Evolutionary conservation across 352 stramenopile species (phyloP).

Genomic region (Pelagophyceae sp.): DNA sequence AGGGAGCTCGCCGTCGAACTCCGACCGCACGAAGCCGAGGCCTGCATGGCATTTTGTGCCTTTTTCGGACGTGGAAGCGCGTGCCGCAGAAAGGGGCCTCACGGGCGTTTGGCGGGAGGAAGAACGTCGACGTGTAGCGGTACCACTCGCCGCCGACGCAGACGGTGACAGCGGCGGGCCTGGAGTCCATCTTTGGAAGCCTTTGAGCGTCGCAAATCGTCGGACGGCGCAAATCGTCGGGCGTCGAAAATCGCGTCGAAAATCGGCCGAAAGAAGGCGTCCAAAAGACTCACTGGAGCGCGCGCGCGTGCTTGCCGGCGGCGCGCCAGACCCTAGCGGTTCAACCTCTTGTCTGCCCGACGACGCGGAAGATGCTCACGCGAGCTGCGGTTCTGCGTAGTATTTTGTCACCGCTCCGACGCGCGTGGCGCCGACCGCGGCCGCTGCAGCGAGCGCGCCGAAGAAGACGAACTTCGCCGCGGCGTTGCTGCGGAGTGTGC

Average conservation of each 20-base stretch:
- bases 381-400: constrained; percentile 52
- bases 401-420: constrained; percentile 58
- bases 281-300: no score
- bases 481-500: constrained; percentile 18
- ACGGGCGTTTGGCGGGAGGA: constrained; percentile 69
- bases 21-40: constrained; percentile 78
- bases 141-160: constrained; percentile 97
- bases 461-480: not conserved
- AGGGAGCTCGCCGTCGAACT: constrained; percentile 83
- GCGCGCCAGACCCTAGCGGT: no score
- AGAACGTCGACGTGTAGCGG: constrained; percentile 88
- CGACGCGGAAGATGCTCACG: no score
- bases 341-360: no score
- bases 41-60: not conserved
- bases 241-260: no score
- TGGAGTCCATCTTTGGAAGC: no score
- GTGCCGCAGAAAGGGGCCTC: constrained; percentile 21
- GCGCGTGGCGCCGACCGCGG: constrained; percentile 35
- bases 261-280: no score
- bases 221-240: no score
- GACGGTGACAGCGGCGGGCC: constrained; percentile 42
- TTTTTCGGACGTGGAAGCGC: not conserved
- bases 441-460: not conserved
- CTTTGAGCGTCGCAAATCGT: no score
- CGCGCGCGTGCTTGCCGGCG: no score